Percentiles rank a stretch among this genome's conserved stretches.
These are phyloP conservation scores for Claviceps fusiformis DNA, from an alignment of 2,329 filamentous ascomycete species.

Conservation along the genomic window DNA sequence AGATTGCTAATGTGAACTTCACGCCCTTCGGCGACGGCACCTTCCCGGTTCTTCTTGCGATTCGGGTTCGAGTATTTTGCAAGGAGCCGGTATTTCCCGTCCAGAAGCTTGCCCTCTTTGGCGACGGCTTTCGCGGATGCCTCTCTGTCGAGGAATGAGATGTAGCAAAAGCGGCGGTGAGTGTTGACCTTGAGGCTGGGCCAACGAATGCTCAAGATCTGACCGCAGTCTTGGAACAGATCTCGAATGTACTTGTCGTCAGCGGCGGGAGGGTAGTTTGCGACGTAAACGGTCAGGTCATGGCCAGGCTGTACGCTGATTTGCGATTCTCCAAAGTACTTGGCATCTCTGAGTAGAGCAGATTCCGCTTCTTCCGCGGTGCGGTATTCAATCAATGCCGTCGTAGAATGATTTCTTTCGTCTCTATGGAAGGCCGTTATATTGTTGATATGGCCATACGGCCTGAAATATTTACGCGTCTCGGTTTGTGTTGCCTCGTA, in stretches of 20 bases:
- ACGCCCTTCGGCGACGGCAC: slow-evolving; percentile 72
- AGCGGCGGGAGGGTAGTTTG: slow-evolving; percentile 73
- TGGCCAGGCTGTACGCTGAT: slow-evolving; percentile 64
- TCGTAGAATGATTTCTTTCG: slow-evolving; percentile 43
- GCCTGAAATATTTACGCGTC: slow-evolving; percentile 79
- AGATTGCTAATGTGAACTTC: slow-evolving; percentile 70
- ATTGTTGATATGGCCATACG: slow-evolving; percentile 73
- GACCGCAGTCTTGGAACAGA: slow-evolving; percentile 62
- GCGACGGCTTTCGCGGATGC: slow-evolving; percentile 57
- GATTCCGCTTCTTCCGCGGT: slow-evolving; percentile 66
- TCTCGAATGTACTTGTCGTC: slow-evolving; percentile 57
- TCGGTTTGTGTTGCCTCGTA: slow-evolving; percentile 53
- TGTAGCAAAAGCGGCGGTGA: slow-evolving; percentile 85
- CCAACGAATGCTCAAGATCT: slow-evolving; percentile 75
- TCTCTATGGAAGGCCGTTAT: slow-evolving; percentile 53
- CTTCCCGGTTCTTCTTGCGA: slow-evolving; percentile 64
- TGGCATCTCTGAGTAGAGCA: slow-evolving; percentile 69
- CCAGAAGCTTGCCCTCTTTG: slow-evolving; percentile 58
- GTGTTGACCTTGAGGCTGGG: slow-evolving; percentile 84
- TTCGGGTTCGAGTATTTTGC: slow-evolving; percentile 76
- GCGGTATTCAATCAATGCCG: slow-evolving; percentile 76
- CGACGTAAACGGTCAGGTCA: slow-evolving; percentile 72
- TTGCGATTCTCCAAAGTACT: slow-evolving; percentile 58
- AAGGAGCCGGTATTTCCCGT: slow-evolving; percentile 53
- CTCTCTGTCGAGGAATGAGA: slow-evolving; percentile 65